Evolutionary conservation across 2,329 filamentous ascomycete species (phyloP).

Genomic region (Pseudocercospora eumusae): DNA sequence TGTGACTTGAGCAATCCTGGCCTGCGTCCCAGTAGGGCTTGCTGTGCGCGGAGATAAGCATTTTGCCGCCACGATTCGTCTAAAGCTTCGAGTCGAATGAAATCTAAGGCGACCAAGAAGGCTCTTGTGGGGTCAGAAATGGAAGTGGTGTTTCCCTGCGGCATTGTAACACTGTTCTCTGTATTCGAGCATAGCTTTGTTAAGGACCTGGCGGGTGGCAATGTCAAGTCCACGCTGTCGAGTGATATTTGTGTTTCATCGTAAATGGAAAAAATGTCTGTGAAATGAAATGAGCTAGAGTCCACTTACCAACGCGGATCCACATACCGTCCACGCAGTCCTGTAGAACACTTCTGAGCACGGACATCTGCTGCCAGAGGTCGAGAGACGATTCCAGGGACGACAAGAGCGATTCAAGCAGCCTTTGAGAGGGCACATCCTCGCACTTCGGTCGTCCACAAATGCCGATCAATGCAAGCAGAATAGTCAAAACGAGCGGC

Average conservation of each 20-base stretch:
- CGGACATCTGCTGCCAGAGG: conserved; percentile 41
- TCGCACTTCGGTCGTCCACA: conserved; percentile 46
- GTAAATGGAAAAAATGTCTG: conserved; percentile 51
- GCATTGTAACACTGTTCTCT: conserved; percentile 45
- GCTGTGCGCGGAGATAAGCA: conserved; percentile 27
- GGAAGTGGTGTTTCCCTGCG: conserved; percentile 42
- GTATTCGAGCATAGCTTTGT: conserved; percentile 43
- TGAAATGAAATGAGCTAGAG: conserved; percentile 28
- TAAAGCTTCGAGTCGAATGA: conserved; percentile 27
- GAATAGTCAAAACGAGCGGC: conserved; percentile 57
- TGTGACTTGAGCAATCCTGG: conserved; percentile 23
- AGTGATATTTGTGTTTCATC: conserved; percentile 35
- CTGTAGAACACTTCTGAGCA: conserved; percentile 42
- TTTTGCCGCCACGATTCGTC: conserved; percentile 30
- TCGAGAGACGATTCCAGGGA: conserved; percentile 41
- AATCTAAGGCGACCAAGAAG: conserved; percentile 33
- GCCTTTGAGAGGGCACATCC: conserved; percentile 43
- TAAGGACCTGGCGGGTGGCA: conserved; percentile 46
- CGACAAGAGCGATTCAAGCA: conserved; percentile 43
- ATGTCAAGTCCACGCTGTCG: conserved; percentile 33
- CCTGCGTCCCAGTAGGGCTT: conserved; percentile 14
- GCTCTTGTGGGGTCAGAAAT: conserved; percentile 27
- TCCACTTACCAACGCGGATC: conserved; percentile 27
- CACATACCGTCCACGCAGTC: conserved; percentile 46
- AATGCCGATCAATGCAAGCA: conserved; percentile 55